phyloP scores from a whole-genome alignment of 2,329 filamentous ascomycete genomes.

The Claviceps monticola region DNA sequence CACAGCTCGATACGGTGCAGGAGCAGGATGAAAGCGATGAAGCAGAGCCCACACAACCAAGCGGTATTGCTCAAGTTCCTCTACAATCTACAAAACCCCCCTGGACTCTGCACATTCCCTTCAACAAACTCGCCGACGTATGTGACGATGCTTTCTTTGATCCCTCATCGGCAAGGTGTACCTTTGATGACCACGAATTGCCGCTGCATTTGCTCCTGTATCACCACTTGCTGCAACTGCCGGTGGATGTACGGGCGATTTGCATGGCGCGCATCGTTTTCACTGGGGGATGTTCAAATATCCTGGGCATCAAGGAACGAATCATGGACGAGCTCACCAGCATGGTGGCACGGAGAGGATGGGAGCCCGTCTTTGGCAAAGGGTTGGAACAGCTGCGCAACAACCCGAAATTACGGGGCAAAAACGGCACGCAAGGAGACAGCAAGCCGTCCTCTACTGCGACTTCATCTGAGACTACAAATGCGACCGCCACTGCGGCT shows the following conservation, averaged over 20 bases:
- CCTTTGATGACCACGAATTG: conserved; percentile 77
- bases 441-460: conserved; percentile 11
- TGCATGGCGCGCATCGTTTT: conserved; percentile 88
- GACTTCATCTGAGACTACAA: conserved; percentile 9
- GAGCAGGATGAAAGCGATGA: conserved; percentile 43
- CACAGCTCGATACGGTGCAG: conserved; percentile 33
- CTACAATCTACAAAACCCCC: conserved; percentile 35
- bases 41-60: conserved; percentile 14
- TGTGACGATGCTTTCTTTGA: conserved; percentile 66
- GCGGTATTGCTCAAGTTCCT: conserved; percentile 25
- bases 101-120: conserved; percentile 49
- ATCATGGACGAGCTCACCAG: conserved; percentile 60
- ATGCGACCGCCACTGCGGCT: conserved; percentile 5
- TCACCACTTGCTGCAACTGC: conserved; percentile 57
- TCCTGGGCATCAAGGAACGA: conserved; percentile 67
- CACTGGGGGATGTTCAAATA: conserved; percentile 63
- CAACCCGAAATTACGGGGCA: conserved; percentile 27
- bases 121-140: conserved; percentile 56
- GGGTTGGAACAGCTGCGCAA: conserved; percentile 41
- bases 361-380: conserved; percentile 63
- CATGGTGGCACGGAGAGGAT: conserved; percentile 56
- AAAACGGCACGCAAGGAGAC: conserved; percentile 11
- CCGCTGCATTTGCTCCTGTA: conserved; percentile 68
- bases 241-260: conserved; percentile 65
- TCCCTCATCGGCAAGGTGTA: conserved; percentile 30